Percentiles rank a stretch among this genome's conserved stretches.
These are phyloP conservation scores for Pneumocystis oryctolagi DNA, from an alignment of 1,139 yeast genomes.

Conservation along the genomic window DNA sequence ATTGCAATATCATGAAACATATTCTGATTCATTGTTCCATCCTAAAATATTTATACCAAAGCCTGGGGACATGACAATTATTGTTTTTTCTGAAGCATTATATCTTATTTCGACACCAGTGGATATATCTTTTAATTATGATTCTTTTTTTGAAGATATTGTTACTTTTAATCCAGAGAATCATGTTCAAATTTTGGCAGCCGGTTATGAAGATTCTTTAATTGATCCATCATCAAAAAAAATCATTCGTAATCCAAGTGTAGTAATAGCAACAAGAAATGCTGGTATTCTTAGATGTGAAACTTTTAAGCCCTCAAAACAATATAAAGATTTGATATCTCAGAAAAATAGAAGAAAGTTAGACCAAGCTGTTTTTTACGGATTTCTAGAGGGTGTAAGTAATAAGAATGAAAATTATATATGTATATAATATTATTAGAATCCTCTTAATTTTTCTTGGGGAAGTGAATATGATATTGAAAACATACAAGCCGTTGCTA, in stretches of 20 bases:
- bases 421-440: constrained; percentile 15
- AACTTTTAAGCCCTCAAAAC: constrained; percentile 25
- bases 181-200: constrained; percentile 34
- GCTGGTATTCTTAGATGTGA: constrained; percentile 55
- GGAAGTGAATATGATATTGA: not conserved
- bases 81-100: constrained; percentile 45
- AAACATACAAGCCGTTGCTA: constrained; percentile 5
- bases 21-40: constrained; percentile 23
- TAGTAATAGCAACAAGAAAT: constrained; percentile 42
- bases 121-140: not conserved
- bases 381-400: constrained; percentile 18
- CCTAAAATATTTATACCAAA: constrained; percentile 48
- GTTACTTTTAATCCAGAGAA: constrained; percentile 37
- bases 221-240: constrained; percentile 15
- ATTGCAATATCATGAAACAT: constrained; percentile 28
- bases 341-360: constrained; percentile 23
- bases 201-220: constrained; percentile 37
- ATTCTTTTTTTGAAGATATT: constrained; percentile 54
- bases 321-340: constrained; percentile 11
- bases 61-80: constrained; percentile 49
- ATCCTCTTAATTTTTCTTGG: constrained; percentile 39
- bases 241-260: constrained; percentile 26
- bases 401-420: not conserved
- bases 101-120: constrained; percentile 16
- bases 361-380: constrained; percentile 65